These are phyloP conservation scores for Pachysolen tannophilus DNA, from an alignment of 805 yeast genomes.

Conservation along the genomic window DNA sequence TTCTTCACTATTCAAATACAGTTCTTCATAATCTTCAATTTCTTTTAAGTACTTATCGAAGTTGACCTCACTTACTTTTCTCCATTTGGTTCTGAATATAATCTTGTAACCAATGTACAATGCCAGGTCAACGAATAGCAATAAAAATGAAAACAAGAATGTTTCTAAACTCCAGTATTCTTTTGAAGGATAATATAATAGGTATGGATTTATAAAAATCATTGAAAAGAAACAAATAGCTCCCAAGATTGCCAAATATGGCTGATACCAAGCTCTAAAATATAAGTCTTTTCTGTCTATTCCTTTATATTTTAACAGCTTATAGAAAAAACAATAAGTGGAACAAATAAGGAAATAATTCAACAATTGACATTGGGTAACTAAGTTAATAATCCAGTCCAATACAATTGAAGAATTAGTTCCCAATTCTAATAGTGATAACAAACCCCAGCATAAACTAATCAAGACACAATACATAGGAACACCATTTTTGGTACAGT, in stretches of 20 bases:
- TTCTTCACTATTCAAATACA: conserved; percentile 1
- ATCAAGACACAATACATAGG: conserved; percentile 49
- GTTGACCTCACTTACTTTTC: conserved; percentile 41
- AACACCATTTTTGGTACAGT: conserved; percentile 59
- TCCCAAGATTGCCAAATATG: conserved; percentile 46
- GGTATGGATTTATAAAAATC: conserved; percentile 61
- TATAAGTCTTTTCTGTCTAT: conserved; percentile 36
- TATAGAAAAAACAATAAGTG: conserved; percentile 34
- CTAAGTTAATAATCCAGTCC: conserved; percentile 36
- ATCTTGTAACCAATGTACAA: conserved; percentile 46
- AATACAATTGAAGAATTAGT: conserved; percentile 25
- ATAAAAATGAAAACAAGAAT: conserved; percentile 65
- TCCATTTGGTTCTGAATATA: conserved; percentile 37
- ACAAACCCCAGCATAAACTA: conserved; percentile 45
- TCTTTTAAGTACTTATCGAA: conserved; percentile 45
- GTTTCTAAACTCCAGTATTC: conserved; percentile 51
- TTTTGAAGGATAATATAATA: conserved; percentile 56
- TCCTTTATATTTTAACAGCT: conserved; percentile 47
- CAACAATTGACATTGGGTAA: conserved; percentile 39
- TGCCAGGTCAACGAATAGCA: conserved; percentile 50
- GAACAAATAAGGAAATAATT: conserved; percentile 38
- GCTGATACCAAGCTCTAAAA: conserved; percentile 52
- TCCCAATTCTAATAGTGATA: conserved; percentile 51
- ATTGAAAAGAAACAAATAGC: conserved; percentile 36
- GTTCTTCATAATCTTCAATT: conserved; percentile 49